Percentiles rank a stretch among this genome's conserved stretches.
Conservation (phyloP, 805 yeast genomes). For the Candida incommunis region DNA sequence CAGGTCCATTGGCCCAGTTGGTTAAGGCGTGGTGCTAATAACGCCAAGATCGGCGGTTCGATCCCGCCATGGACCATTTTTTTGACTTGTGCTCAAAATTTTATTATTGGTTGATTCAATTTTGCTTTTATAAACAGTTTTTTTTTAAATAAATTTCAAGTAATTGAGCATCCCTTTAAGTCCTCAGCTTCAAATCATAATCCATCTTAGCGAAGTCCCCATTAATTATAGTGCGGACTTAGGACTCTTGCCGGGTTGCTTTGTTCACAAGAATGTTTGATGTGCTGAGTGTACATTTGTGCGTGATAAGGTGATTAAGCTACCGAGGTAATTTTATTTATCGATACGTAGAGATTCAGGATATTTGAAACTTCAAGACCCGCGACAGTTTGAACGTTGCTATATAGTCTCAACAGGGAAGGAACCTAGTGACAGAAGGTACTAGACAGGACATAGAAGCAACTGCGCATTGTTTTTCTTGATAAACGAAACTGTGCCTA, state of each 20-base stretch:
- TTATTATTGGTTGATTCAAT: neutral
- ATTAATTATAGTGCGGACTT: neutral
- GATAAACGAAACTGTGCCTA: neutral
- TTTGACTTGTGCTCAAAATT: no score
- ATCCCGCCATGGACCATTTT: neutral
- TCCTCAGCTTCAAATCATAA: neutral
- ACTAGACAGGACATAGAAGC: no score
- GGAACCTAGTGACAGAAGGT: no score
- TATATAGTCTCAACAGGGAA: no score
- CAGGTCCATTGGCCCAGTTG: neutral
- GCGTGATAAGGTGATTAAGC: neutral
- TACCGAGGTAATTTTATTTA: no score
- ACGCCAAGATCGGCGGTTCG: neutral
- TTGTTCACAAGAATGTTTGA: no score
- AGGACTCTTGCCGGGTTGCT: neutral
- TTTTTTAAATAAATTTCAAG: no score
- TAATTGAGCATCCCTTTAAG: neutral
- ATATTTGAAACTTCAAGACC: no score
- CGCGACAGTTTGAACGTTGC: no score
- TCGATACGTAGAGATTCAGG: no score
- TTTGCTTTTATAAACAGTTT: neutral
- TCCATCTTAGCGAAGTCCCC: neutral
- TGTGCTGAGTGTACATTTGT: neutral
- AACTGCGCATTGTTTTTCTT: no score
- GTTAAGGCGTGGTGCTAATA: neutral